Evolutionary conservation across 75 land plant genomes (phyloP).

Genomic region (Cryptomeria japonica): DNA sequence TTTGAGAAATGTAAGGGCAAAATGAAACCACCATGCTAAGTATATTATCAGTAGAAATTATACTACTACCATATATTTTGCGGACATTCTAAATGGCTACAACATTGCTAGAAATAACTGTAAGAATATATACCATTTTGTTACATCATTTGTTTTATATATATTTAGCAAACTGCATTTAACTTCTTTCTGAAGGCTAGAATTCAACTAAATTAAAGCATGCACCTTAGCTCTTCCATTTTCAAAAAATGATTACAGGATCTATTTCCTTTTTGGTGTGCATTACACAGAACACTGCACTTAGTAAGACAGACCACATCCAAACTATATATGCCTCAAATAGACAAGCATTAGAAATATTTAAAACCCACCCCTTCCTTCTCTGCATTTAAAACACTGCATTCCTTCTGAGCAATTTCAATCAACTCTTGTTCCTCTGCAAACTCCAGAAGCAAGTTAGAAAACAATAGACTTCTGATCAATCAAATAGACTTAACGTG

Average conservation of each 20-base stretch:
- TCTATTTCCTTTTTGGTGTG: not conserved
- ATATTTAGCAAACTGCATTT: not conserved
- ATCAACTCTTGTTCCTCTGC: slow-evolving; percentile 37
- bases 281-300: not conserved
- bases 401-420: slow-evolving; percentile 34
- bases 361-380: slow-evolving; percentile 36
- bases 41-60: not conserved
- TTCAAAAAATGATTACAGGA: not conserved
- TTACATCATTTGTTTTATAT: not conserved
- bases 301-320: not conserved
- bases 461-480: not conserved
- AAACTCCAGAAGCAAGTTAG: slow-evolving; percentile 3
- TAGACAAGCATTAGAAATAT: not conserved
- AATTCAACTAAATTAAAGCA: not conserved
- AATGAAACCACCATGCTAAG: not conserved
- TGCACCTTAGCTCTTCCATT: not conserved
- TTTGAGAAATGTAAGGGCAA: not conserved
- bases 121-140: not conserved
- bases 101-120: not conserved
- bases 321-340: not conserved
- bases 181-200: not conserved
- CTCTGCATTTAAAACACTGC: slow-evolving; percentile 24
- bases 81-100: not conserved
- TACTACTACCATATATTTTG: not conserved
- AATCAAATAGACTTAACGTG: not conserved